Base-by-base conservation (phyloP, 129 eudicot genomes). In the Ambrosia trifida region DNA sequence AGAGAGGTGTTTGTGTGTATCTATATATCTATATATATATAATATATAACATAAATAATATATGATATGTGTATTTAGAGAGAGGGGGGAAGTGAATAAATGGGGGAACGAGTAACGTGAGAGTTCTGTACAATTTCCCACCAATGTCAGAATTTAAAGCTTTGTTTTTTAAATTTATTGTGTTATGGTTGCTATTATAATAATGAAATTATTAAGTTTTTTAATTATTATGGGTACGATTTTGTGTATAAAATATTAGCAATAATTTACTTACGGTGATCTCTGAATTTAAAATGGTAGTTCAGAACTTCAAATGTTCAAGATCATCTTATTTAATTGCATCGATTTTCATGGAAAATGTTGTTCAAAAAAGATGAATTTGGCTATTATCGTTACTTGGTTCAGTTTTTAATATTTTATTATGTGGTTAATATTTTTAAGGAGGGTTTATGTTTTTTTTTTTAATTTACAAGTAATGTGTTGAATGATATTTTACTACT, bases 71-170 rank as follows among this genome's bases (percentile, higher is more conserved):
- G 28, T 24, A 24, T 24, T 24, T 24, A 24, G 28, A 11, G 43
- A 50, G 50, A 10, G 69, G 47, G 20, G 20, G 32, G 13, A 7
- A 30, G 32, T 61, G 64, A 76, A 69, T 76, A 76, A 69, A 76
- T 76, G 75, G 74, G 51, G 63, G 35, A 70, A 14, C 52, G 24
- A 18, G 74, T 35, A 68, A 76, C 45, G 80, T 76, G 80, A 38
- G 75, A 60, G 11, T 60, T 66, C 80, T 68, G 70, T 47, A 68
- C 3, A 45, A 50, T 76, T 76, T 76, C 70, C 80, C 75, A 30
- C 80, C 75, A 60, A 51, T 76, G 80, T 76, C 80, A 76, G 80
- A 74, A 47, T 76, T 76, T 68, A 76, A 76, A 70, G 75, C 75
- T 68, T 68, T 76, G 75, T 46, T 76, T 44, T 76, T 68, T 9